A percentile compares a stretch with the other conserved stretches of the same genome.
These are phyloP conservation scores for Spergularia azorica DNA, from an alignment of 179 eudicot species.

Conservation along the genomic window DNA sequence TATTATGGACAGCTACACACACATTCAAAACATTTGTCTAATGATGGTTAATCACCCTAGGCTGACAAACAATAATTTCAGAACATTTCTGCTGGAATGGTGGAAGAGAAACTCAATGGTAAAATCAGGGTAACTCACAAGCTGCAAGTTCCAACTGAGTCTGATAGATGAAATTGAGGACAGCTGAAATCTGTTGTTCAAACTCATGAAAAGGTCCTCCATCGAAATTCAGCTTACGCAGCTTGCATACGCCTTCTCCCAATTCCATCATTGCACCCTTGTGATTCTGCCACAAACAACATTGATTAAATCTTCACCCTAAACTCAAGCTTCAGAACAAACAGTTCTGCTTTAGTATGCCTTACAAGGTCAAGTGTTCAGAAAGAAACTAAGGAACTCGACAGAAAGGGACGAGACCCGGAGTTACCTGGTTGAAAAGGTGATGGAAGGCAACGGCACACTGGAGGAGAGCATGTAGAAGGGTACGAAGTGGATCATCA, in stretches of 20 bases:
- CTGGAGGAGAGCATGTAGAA: slow-evolving; percentile 71
- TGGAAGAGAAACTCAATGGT: not conserved
- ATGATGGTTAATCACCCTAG: not conserved
- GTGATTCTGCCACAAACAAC: slow-evolving; percentile 53
- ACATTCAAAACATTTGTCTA: too few relatives aligned
- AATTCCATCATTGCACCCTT: slow-evolving; percentile 96
- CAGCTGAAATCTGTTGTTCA: slow-evolving; percentile 70
- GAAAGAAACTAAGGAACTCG: not conserved
- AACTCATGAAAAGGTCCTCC: slow-evolving; percentile 67
- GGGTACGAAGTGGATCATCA: slow-evolving; percentile 60
- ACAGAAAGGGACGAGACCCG: not conserved
- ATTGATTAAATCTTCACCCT: not conserved
- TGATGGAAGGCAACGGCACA: slow-evolving; percentile 93
- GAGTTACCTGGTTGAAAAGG: slow-evolving; percentile 73
- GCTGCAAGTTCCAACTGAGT: slow-evolving; percentile 92
- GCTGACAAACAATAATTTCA: too few relatives aligned
- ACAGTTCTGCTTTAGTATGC: not conserved
- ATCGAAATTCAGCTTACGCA: slow-evolving; percentile 62
- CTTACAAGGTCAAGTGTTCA: not conserved
- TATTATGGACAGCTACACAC: too few relatives aligned
- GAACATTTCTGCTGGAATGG: not conserved
- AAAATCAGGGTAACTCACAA: slow-evolving; percentile 44
- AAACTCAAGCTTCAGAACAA: too few relatives aligned
- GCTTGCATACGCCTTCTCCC: slow-evolving; percentile 82
- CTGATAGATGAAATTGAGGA: slow-evolving; percentile 77